phyloP scores from a whole-genome alignment of 1,284 basidiomycete genomes.

The Gymnopus androsaceus region DNA sequence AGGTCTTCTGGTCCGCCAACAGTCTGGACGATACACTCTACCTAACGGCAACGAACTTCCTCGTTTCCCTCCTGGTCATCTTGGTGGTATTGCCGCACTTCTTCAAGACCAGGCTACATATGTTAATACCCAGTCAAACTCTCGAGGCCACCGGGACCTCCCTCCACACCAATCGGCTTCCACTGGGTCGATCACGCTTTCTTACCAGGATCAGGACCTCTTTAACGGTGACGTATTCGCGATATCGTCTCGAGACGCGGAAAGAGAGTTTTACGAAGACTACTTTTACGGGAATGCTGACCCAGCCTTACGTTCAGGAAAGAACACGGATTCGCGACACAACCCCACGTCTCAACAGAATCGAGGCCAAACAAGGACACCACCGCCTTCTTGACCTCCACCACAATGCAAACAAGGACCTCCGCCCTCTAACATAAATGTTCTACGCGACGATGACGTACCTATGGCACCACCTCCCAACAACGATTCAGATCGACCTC shows the following conservation, averaged over 20 bases:
- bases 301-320: slow-evolving; percentile 6
- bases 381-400: not conserved
- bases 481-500: not conserved
- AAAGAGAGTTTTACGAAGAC: too few species aligned
- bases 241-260: not conserved
- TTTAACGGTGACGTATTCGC: not conserved
- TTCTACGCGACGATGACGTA: not conserved
- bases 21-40: not conserved
- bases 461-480: not conserved
- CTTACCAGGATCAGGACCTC: not conserved
- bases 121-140: not conserved
- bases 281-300: too few species aligned
- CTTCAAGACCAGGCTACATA: not conserved
- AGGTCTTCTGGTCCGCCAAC: not conserved
- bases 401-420: not conserved
- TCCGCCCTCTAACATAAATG: not conserved
- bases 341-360: not conserved
- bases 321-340: not conserved
- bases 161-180: not conserved
- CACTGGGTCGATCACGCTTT: not conserved
- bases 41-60: not conserved
- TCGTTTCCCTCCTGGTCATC: not conserved
- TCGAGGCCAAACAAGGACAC: not conserved
- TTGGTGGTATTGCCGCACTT: not conserved
- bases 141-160: not conserved